These are phyloP conservation scores for Talinum fruticosum DNA, from an alignment of 148 eudicot species.

Conservation along the genomic window DNA sequence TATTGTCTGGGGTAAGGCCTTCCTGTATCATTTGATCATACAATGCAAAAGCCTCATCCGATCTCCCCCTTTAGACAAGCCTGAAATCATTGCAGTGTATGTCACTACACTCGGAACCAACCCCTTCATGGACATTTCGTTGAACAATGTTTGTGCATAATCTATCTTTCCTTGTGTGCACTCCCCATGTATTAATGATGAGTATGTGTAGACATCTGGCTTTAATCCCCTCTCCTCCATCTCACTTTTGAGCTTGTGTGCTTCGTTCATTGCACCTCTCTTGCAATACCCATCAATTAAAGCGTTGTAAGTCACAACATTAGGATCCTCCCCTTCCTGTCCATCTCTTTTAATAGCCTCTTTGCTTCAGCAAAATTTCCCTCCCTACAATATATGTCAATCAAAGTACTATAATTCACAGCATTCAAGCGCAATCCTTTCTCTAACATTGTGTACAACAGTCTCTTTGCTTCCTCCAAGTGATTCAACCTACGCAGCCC, in stretches of 20 bases:
- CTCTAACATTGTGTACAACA: constrained; percentile 59
- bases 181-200: constrained; percentile 70
- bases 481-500: constrained; percentile 59
- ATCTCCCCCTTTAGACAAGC: constrained; percentile 73
- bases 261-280: constrained; percentile 67
- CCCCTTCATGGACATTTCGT: constrained; percentile 50
- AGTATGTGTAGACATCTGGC: constrained; percentile 68
- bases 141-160: constrained; percentile 53
- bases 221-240: constrained; percentile 55
- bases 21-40: constrained; percentile 79
- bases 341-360: constrained; percentile 61
- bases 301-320: constrained; percentile 65
- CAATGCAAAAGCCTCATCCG: constrained; percentile 73
- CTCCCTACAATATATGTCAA: constrained; percentile 67
- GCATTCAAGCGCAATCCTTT: constrained; percentile 54
- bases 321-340: constrained; percentile 46
- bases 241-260: constrained; percentile 42
- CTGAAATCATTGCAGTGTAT: constrained; percentile 65
- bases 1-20: constrained; percentile 63
- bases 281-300: constrained; percentile 70
- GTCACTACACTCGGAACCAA: constrained; percentile 50
- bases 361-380: constrained; percentile 72
- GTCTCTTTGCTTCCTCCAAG: constrained; percentile 65
- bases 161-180: constrained; percentile 63
- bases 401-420: constrained; percentile 56